Evolutionary conservation across 225 moss, liverwort and hornwort genomes (phyloP).

Genomic region (Bryoerythrophyllum caledonicum): DNA sequence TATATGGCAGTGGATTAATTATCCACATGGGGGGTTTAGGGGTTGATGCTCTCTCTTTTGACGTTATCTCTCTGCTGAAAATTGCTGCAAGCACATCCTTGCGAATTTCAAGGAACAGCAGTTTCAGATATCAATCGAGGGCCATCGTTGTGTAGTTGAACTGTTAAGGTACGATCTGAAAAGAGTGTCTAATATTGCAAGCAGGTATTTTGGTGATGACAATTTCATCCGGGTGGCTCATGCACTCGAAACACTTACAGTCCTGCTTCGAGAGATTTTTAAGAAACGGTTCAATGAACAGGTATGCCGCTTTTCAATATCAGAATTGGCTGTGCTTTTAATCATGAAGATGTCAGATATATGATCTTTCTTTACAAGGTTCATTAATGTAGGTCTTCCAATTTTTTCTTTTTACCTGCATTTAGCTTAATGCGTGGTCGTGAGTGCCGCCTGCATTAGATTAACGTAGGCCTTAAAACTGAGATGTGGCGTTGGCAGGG

Average conservation of each 20-base stretch:
- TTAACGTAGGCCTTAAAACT: constrained; percentile 21
- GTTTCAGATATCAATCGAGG: constrained; percentile 3
- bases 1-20: too few species aligned
- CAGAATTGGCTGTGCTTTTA: background rate
- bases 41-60: background rate
- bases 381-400: background rate
- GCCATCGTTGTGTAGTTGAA: background rate
- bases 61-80: background rate
- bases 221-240: constrained; percentile 95
- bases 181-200: constrained; percentile 1
- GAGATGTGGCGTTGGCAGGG: constrained; percentile 56
- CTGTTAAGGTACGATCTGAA: constrained; percentile 9
- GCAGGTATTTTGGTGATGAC: constrained; percentile 87
- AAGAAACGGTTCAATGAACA: constrained; percentile 91
- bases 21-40: too few species aligned
- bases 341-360: background rate
- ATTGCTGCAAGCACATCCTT: background rate
- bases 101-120: background rate
- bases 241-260: constrained; percentile 80
- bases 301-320: constrained; percentile 34
- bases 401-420: constrained; percentile 5
- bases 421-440: background rate
- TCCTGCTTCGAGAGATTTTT: constrained; percentile 85
- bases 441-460: constrained; percentile 16
- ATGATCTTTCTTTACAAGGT: background rate